Evolutionary conservation across 352 stramenopile species (phyloP).

Genomic region (Phytophthora aleatoria): DNA sequence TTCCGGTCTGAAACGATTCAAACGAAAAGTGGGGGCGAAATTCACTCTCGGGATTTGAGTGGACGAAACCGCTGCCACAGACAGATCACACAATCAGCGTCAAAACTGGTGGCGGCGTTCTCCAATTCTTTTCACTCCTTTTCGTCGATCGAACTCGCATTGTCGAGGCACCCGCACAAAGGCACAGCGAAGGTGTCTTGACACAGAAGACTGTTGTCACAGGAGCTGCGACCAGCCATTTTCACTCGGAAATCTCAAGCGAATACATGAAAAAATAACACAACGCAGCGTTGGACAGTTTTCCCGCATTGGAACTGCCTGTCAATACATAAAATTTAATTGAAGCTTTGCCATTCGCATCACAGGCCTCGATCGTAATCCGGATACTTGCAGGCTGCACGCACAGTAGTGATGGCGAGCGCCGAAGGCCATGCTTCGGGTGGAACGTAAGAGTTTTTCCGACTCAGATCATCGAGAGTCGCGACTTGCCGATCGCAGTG

Average conservation of each 20-base stretch:
- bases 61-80: conserved; percentile 13
- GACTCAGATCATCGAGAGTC: neutral
- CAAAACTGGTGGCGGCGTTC: neutral
- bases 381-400: too few relatives aligned
- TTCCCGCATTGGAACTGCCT: neutral
- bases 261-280: neutral
- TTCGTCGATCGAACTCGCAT: neutral
- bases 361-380: neutral
- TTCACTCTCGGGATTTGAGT: conserved; percentile 16
- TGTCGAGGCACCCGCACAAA: neutral
- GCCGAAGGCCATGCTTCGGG: neutral
- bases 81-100: conserved; percentile 15
- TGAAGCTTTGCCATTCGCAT: neutral
- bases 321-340: neutral
- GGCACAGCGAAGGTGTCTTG: neutral
- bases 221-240: neutral
- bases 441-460: neutral
- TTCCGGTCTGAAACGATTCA: conserved; percentile 2
- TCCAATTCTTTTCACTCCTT: neutral
- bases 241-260: neutral
- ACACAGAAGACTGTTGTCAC: neutral
- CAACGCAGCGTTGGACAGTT: neutral
- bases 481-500: neutral
- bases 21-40: conserved; percentile 13
- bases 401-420: neutral